A percentile compares a stretch with the other conserved stretches of the same genome.
Conservation (phyloP, 1,139 yeast species). For the Petasospora rhodanensis region DNA sequence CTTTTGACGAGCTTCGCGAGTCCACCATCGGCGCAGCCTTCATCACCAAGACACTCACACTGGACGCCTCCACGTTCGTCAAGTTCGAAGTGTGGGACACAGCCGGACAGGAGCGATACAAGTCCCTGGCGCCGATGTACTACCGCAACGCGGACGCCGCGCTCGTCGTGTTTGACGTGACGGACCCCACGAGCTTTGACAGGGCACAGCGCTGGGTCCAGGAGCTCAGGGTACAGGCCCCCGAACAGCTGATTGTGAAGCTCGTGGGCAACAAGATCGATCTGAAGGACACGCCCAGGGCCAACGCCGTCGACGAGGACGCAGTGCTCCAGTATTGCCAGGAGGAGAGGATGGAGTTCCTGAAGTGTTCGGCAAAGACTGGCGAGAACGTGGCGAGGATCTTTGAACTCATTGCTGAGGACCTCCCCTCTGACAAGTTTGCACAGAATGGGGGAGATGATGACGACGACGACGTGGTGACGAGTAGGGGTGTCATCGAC, state of each 20-base stretch:
- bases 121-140: slow-evolving; percentile 81
- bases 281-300: slow-evolving; percentile 34
- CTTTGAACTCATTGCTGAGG: slow-evolving; percentile 35
- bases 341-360: slow-evolving; percentile 37
- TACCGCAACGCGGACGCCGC: slow-evolving; percentile 85
- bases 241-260: slow-evolving; percentile 49
- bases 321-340: slow-evolving; percentile 7
- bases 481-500: too few species aligned
- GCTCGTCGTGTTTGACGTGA: slow-evolving; percentile 64
- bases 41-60: slow-evolving; percentile 52
- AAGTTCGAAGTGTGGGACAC: slow-evolving; percentile 89
- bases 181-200: slow-evolving; percentile 44
- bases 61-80: slow-evolving; percentile 51
- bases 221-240: slow-evolving; percentile 71
- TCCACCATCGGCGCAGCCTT: slow-evolving; percentile 73
- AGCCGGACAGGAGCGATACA: slow-evolving; percentile 83
- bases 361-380: slow-evolving; percentile 83
- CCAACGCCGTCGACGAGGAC: slow-evolving; percentile 23
- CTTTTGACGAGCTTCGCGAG: slow-evolving; percentile 58
- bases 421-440: slow-evolving; percentile 20
- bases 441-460: too few species aligned
- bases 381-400: slow-evolving; percentile 69
- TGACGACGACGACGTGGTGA: too few species aligned
- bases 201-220: slow-evolving; percentile 87
- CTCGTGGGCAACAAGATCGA: slow-evolving; percentile 73